A percentile compares a stretch with the other conserved stretches of the same genome.
Conservation (phyloP, 768 basidiomycete species). For the Boletus rufocinnamomeus region DNA sequence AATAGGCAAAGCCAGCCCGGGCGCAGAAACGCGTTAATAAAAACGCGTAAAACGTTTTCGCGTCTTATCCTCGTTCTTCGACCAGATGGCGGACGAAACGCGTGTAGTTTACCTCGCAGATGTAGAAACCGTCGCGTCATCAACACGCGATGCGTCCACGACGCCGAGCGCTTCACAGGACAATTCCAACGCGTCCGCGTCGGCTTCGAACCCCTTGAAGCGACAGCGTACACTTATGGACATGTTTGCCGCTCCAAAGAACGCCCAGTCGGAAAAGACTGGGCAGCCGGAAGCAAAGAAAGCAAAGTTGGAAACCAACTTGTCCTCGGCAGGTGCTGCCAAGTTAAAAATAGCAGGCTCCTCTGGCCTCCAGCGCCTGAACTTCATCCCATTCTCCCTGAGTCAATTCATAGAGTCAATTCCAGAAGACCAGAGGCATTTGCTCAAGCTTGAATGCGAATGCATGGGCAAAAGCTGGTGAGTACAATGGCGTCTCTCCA, state of each 20-base stretch:
- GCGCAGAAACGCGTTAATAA: conserved; percentile 4
- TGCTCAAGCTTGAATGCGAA: conserved; percentile 69
- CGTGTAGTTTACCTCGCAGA: conserved; percentile 49
- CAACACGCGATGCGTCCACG: conserved; percentile 12
- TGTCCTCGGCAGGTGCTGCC: conserved; percentile 22
- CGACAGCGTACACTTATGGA: conserved; percentile 68
- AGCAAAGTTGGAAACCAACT: conserved; percentile 38
- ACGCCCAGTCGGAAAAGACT: conserved; percentile 23
- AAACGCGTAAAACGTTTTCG: conserved; percentile 11
- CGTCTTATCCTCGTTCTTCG: conserved; percentile 16
- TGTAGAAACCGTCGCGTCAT: conserved; percentile 33
- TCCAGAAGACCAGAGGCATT: conserved; percentile 54
- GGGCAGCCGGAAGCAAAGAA: conserved; percentile 48
- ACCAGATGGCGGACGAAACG: conserved; percentile 28
- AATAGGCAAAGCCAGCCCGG: conserved; percentile 10
- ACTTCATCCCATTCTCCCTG: conserved; percentile 70
- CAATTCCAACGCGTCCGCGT: conserved; percentile 17
- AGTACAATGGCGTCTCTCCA: conserved; percentile 6
- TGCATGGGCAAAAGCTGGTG: conserved; percentile 76
- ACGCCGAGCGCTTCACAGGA: conserved; percentile 30
- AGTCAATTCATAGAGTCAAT: conserved; percentile 53
- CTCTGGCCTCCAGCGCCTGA: conserved; percentile 41
- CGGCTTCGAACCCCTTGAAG: conserved; percentile 35
- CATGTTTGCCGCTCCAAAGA: conserved; percentile 51
- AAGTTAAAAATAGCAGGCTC: conserved; percentile 14